Evolutionary conservation across 2,329 filamentous ascomycete genomes (phyloP), one percentile per base, ranked within the genome.

Genomic region (Phialemoniopsis sp.): DNA sequence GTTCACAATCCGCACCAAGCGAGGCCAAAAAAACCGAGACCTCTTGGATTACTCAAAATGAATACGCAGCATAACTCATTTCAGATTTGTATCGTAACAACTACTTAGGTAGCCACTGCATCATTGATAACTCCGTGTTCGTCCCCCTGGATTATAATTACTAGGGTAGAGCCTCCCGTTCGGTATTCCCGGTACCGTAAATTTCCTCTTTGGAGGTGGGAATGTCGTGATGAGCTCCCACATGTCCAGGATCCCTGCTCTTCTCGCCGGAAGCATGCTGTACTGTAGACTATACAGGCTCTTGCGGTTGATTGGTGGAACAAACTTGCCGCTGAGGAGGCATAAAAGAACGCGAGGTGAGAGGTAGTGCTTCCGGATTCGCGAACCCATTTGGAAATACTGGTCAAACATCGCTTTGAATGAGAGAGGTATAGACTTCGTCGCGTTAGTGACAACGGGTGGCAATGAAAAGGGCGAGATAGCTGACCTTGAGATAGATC

Each of bases 241-340:
- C 59, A 97, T 84, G 57, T 96, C 89, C 52, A 78, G 72, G 41
- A 97, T 85, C 3, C 84, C 82, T 1, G 88, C 85, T 33, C 94
- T 72, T 39, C 78, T 78, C 8, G 87, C 85, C 0, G 94, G 94
- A 31, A 98, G 73, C 89, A 97, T 97, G 66, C 89, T 95, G 63
- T 98, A 98, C 65, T 98, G 93, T 53, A 98, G 71, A 51, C 89
- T 94, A 64, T 98, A 98, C 37, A 98, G 72, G 56, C 93, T 94
- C 57, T 90, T 91, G 38, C 94, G 80, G 58, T 96, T 90, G 36
- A 98, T 94, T 0, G 94, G 91, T 12, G 91, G 93, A 2, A 97
- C 89, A 49, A 96, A 96, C 45, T 86, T 87, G 42, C 93, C 93
- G 0, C 89, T 95, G 17, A 90, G 71, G 3, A 98, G 81, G 53